Evolutionary conservation across 2,329 filamentous ascomycete species (phyloP).

Genomic region (Fusarium sp.): DNA sequence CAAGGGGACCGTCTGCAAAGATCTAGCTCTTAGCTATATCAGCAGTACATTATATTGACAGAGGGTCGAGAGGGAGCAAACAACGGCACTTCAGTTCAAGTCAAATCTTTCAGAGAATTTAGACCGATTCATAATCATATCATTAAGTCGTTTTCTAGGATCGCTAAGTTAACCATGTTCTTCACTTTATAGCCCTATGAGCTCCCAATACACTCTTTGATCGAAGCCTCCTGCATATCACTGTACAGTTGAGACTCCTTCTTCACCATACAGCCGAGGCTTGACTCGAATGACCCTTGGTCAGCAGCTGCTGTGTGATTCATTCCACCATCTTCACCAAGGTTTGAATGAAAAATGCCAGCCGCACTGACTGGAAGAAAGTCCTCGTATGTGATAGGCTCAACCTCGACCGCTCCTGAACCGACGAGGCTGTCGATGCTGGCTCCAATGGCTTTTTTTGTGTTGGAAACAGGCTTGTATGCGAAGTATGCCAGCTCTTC

Average conservation of each 20-base stretch:
- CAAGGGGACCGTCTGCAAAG: not conserved
- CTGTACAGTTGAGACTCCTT: constrained; percentile 13
- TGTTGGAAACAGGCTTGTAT: constrained; percentile 41
- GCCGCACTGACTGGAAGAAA: constrained; percentile 65
- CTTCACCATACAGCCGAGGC: constrained; percentile 5
- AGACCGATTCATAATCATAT: not conserved
- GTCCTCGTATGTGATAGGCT: constrained; percentile 64
- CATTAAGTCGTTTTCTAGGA: not conserved
- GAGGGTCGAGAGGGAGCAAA: not conserved
- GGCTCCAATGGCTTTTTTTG: not conserved
- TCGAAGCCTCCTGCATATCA: constrained; percentile 8
- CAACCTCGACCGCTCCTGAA: constrained; percentile 47
- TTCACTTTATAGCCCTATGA: not conserved
- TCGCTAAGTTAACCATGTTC: not conserved
- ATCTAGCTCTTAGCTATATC: not conserved
- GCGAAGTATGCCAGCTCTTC: constrained; percentile 54
- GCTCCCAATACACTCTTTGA: not conserved
- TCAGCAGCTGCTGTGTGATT: not conserved
- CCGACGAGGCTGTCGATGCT: constrained; percentile 49
- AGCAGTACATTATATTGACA: not conserved
- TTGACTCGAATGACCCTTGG: constrained; percentile 1
- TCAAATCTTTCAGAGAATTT: not conserved
- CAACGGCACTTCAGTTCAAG: too few species aligned
- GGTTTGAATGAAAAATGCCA: constrained; percentile 62
- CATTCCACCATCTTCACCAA: constrained; percentile 27